Conservation (phyloP, 371 early-diverging fungal species). For the Catenaria anguillulae region DNA sequence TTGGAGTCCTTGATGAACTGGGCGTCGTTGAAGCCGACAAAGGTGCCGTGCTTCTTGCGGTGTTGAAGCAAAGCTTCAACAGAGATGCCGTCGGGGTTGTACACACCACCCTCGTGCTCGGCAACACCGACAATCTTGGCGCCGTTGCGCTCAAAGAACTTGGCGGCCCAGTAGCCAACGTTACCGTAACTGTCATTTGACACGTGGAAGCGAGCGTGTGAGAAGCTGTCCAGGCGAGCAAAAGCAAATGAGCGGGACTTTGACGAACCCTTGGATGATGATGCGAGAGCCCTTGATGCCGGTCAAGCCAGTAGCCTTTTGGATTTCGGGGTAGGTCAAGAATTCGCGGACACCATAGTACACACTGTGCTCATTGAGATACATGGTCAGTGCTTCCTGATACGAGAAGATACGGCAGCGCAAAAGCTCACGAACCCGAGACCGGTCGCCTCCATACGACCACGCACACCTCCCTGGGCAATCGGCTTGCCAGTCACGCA, state of each 20-base stretch:
- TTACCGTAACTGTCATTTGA: too few species aligned
- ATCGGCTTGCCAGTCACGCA: constrained; percentile 84
- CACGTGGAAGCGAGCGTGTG: too few species aligned
- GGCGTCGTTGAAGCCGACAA: constrained; percentile 49
- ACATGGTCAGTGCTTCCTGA: too few species aligned
- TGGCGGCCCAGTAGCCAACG: constrained; percentile 77
- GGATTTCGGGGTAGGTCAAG: constrained; percentile 60
- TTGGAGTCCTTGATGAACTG: constrained; percentile 44
- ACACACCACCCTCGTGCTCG: constrained; percentile 55
- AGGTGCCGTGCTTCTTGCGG: constrained; percentile 44
- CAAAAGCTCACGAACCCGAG: too few species aligned
- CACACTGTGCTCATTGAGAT: too few species aligned
- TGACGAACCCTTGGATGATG: constrained; percentile 76
- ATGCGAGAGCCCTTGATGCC: constrained; percentile 46
- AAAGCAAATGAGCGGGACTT: too few species aligned
- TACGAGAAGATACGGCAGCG: too few species aligned
- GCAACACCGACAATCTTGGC: constrained; percentile 69
- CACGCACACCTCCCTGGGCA: constrained; percentile 73
- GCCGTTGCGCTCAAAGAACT: constrained; percentile 69
- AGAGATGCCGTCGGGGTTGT: constrained; percentile 51
- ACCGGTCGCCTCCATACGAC: constrained; percentile 79
- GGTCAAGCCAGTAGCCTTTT: constrained; percentile 48
- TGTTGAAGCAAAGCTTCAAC: constrained; percentile 52
- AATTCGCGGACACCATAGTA: constrained; percentile 78
- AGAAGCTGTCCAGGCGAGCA: too few species aligned